Evolutionary conservation across 1,139 yeast genomes (phyloP).

Genomic region (Debaryomycetaceae sp.): DNA sequence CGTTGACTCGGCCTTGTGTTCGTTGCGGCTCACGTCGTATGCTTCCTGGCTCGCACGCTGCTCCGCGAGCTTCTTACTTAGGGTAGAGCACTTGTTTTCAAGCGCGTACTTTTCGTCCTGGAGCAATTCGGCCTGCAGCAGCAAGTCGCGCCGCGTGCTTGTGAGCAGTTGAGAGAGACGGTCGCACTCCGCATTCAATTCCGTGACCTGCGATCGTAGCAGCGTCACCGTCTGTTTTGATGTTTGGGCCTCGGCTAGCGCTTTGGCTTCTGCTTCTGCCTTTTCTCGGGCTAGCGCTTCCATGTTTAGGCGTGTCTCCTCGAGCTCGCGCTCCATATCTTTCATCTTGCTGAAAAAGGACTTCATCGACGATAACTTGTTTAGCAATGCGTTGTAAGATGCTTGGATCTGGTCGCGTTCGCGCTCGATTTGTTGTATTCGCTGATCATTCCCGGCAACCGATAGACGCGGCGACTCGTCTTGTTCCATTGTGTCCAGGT

Average conservation of each 20-base stretch:
- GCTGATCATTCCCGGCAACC: slow-evolving; percentile 3
- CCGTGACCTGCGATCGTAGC: slow-evolving; percentile 32
- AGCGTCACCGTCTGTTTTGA: slow-evolving; percentile 19
- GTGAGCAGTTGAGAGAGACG: slow-evolving; percentile 42
- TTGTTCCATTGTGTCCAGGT: background rate
- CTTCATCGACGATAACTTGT: slow-evolving; percentile 72
- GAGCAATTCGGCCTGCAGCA: slow-evolving; percentile 28
- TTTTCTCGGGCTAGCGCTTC: slow-evolving; percentile 18
- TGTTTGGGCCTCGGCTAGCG: slow-evolving; percentile 3
- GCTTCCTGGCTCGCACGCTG: slow-evolving; percentile 35
- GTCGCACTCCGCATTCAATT: slow-evolving; percentile 60
- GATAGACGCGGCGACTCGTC: slow-evolving; percentile 1
- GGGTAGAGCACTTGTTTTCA: slow-evolving; percentile 25
- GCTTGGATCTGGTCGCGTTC: slow-evolving; percentile 62
- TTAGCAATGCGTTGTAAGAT: slow-evolving; percentile 66
- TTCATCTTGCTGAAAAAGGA: slow-evolving; percentile 66
- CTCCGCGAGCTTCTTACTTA: slow-evolving; percentile 28
- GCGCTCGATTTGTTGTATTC: slow-evolving; percentile 7
- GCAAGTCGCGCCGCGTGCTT: slow-evolving; percentile 33
- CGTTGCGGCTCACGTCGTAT: slow-evolving; percentile 34
- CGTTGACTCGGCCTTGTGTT: slow-evolving; percentile 34
- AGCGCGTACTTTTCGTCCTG: slow-evolving; percentile 37
- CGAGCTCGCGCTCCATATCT: slow-evolving; percentile 62
- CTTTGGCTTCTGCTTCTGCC: slow-evolving; percentile 8
- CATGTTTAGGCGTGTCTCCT: slow-evolving; percentile 34